Evolutionary conservation across 2,329 filamentous ascomycete genomes (phyloP).

Genomic region (Aspergillus phoenicis): DNA sequence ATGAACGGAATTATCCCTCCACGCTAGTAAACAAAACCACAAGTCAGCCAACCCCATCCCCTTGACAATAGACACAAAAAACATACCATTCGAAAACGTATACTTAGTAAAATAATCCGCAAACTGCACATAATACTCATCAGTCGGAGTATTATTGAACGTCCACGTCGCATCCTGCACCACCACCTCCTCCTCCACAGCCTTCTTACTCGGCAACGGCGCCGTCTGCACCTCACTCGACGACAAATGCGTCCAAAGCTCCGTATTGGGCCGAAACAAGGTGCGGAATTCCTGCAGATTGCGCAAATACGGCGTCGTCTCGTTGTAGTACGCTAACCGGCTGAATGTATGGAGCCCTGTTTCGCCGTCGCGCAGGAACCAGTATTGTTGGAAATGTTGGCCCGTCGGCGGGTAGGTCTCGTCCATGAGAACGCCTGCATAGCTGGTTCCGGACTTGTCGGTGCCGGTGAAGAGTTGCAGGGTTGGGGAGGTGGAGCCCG

Average conservation of each 20-base stretch:
- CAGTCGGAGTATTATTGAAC: constrained; percentile 56
- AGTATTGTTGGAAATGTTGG: constrained; percentile 65
- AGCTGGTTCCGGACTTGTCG: constrained; percentile 55
- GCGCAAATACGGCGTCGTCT: constrained; percentile 57
- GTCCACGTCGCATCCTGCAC: constrained; percentile 69
- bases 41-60: neutral
- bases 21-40: constrained; percentile 27
- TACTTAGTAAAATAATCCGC: constrained; percentile 69
- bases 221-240: constrained; percentile 60
- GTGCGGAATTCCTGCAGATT: constrained; percentile 65
- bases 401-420: constrained; percentile 62
- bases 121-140: constrained; percentile 59
- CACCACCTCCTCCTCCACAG: constrained; percentile 46
- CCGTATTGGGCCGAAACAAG: constrained; percentile 61
- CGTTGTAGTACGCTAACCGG: constrained; percentile 62
- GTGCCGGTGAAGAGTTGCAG: constrained; percentile 56
- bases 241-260: constrained; percentile 64
- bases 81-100: constrained; percentile 57
- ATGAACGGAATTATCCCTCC: constrained; percentile 61
- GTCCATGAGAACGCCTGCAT: constrained; percentile 62
- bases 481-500: constrained; percentile 53
- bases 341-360: constrained; percentile 65
- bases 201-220: constrained; percentile 49
- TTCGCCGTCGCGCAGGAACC: constrained; percentile 65
- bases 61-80: neutral